Evolutionary conservation across 2,329 filamentous ascomycete species (phyloP).

Genomic region (Talaromyces verruculosus): DNA sequence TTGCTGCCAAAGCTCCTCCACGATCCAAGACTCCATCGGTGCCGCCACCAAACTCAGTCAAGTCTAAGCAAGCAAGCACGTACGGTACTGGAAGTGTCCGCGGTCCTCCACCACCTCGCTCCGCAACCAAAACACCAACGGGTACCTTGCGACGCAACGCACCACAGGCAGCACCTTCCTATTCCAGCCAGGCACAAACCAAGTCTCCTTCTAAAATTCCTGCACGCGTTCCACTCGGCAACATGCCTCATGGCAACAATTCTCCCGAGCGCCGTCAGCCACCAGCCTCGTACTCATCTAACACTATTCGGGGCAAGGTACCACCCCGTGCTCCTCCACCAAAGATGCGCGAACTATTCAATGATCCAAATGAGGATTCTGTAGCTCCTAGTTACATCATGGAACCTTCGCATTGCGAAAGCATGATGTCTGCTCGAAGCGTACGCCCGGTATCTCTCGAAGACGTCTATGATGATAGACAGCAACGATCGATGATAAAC

Average conservation of each 20-base stretch:
- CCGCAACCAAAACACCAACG: constrained; percentile 50
- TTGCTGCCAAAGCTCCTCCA: constrained; percentile 66
- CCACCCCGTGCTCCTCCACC: constrained; percentile 64
- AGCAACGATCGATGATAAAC: constrained; percentile 49
- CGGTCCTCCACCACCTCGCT: constrained; percentile 43
- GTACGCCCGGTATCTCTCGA: constrained; percentile 67
- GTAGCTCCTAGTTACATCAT: constrained; percentile 28
- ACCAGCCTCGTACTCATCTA: constrained; percentile 43
- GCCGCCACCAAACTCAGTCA: constrained; percentile 31
- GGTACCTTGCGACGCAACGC: constrained; percentile 44
- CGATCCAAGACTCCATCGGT: constrained; percentile 49
- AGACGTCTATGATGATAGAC: constrained; percentile 77
- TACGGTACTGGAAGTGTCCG: constrained; percentile 38
- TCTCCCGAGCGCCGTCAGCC: constrained; percentile 70
- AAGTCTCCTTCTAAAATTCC: constrained; percentile 53
- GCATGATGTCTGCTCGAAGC: constrained; percentile 50
- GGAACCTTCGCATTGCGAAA: constrained; percentile 53
- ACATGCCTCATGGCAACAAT: constrained; percentile 60
- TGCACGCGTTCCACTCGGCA: constrained; percentile 47
- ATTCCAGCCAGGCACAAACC: constrained; percentile 9
- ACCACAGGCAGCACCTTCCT: constrained; percentile 15
- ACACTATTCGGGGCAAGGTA: constrained; percentile 49
- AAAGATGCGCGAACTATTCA: constrained; percentile 83
- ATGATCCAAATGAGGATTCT: constrained; percentile 49
- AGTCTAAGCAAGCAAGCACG: constrained; percentile 32